These are phyloP conservation scores for Uncinocarpus reesii DNA, from an alignment of 2,329 filamentous ascomycete genomes.

Conservation along the genomic window DNA sequence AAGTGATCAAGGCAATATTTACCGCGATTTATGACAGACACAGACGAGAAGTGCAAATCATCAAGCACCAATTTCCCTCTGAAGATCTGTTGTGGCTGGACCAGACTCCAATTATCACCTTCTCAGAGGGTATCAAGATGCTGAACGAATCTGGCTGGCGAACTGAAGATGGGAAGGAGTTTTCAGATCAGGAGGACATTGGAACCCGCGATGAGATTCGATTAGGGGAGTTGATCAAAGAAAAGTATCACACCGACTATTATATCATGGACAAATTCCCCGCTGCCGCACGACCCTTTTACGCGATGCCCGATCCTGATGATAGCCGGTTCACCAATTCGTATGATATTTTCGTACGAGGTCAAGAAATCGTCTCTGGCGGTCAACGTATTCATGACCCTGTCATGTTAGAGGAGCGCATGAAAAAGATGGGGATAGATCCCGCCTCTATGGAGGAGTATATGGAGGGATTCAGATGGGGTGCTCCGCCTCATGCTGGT, in stretches of 20 bases:
- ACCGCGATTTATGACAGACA: constrained; percentile 58
- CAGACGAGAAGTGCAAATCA: constrained; percentile 61
- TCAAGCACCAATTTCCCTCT: constrained; percentile 77
- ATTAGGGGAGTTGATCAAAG: constrained; percentile 70
- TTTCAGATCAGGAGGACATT: constrained; percentile 67
- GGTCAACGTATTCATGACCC: constrained; percentile 87
- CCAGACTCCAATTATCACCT: constrained; percentile 70
- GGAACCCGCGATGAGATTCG: constrained; percentile 78
- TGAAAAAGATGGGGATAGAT: constrained; percentile 64
- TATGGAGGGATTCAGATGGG: constrained; percentile 76
- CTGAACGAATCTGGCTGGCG: constrained; percentile 67
- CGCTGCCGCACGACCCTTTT: constrained; percentile 72
- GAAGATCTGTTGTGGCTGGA: constrained; percentile 81
- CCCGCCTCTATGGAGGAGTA: constrained; percentile 85
- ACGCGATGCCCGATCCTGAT: constrained; percentile 72
- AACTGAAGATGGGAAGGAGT: constrained; percentile 62
- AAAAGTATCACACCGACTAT: constrained; percentile 81
- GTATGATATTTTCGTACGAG: constrained; percentile 88
- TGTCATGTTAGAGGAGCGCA: constrained; percentile 61
- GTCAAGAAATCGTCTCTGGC: constrained; percentile 84
- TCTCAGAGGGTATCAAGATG: constrained; percentile 68
- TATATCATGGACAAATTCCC: constrained; percentile 95
- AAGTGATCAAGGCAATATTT: constrained; percentile 70
- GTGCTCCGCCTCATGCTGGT: constrained; percentile 78
- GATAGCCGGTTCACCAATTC: constrained; percentile 69